These are phyloP conservation scores for Kalaharituber pfeilii DNA, from an alignment of 2,329 filamentous ascomycete species.

Conservation along the genomic window DNA sequence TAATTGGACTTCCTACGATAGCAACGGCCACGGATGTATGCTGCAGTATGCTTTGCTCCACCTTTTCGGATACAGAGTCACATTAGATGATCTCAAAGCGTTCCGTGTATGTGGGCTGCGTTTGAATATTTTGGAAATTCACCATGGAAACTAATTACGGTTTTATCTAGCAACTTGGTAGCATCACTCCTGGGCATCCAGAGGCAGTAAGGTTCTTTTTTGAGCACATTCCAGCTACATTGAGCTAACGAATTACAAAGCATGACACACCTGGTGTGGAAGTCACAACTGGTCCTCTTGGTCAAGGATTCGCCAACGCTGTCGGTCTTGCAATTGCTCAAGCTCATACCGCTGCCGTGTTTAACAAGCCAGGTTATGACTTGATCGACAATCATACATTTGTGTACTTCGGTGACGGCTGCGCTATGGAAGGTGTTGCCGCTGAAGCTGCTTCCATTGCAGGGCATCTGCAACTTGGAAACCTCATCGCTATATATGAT, in stretches of 20 bases:
- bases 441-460: constrained; percentile 81
- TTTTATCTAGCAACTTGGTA: constrained; percentile 39
- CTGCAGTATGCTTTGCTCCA: constrained; percentile 97
- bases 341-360: constrained; percentile 72
- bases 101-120: constrained; percentile 60
- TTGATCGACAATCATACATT: constrained; percentile 96
- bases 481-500: constrained; percentile 92
- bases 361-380: constrained; percentile 92
- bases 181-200: constrained; percentile 88
- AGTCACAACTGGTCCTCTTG: constrained; percentile 93
- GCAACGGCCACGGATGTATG: constrained; percentile 98
- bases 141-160: constrained; percentile 13
- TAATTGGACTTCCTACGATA: constrained; percentile 27
- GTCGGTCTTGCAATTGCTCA: constrained; percentile 96
- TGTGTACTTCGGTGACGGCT: constrained; percentile 91
- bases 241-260: background rate
- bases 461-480: constrained; percentile 92
- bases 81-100: constrained; percentile 79
- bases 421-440: constrained; percentile 95
- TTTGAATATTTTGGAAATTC: constrained; percentile 9
- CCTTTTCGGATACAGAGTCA: constrained; percentile 76
- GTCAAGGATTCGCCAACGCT: constrained; percentile 88
- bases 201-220: constrained; percentile 44
- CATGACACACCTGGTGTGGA: constrained; percentile 95
- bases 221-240: background rate